phyloP scores from a whole-genome alignment of 2,329 filamentous ascomycete genomes.

The Cytospora schulzeri region DNA sequence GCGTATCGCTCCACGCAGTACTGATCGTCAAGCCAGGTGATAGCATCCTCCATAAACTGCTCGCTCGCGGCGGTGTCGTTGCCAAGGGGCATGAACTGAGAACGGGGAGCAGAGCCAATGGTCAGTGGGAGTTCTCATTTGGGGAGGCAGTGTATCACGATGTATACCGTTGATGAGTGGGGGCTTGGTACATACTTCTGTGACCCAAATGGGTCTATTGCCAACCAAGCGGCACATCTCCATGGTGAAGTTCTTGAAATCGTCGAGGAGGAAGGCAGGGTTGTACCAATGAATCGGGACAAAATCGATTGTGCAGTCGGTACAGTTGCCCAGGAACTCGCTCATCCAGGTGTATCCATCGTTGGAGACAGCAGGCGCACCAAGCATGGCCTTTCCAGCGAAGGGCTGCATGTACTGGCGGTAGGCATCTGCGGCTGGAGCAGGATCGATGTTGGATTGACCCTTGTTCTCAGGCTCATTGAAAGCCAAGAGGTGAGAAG shows the following conservation, averaged over 20 bases:
- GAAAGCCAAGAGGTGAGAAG: constrained; percentile 31
- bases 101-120: not conserved
- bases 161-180: not conserved
- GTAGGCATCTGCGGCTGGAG: constrained; percentile 42
- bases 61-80: constrained; percentile 29
- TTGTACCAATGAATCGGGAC: constrained; percentile 51
- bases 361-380: constrained; percentile 52
- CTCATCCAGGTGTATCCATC: constrained; percentile 46
- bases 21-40: constrained; percentile 47
- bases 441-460: constrained; percentile 34
- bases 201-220: constrained; percentile 47
- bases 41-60: constrained; percentile 45
- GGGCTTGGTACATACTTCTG: constrained; percentile 37
- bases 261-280: constrained; percentile 37
- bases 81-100: constrained; percentile 1
- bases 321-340: constrained; percentile 45
- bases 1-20: constrained; percentile 43
- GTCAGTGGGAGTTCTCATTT: not conserved
- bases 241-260: constrained; percentile 47
- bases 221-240: constrained; percentile 41
- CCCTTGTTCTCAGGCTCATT: constrained; percentile 32
- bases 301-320: constrained; percentile 46
- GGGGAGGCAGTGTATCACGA: too few species aligned
- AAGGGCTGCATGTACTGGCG: constrained; percentile 48
- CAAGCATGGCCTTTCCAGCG: constrained; percentile 45